These are phyloP conservation scores for Chlamydomonas eustigma DNA, from an alignment of 139 green algal species.

Conservation along the genomic window DNA sequence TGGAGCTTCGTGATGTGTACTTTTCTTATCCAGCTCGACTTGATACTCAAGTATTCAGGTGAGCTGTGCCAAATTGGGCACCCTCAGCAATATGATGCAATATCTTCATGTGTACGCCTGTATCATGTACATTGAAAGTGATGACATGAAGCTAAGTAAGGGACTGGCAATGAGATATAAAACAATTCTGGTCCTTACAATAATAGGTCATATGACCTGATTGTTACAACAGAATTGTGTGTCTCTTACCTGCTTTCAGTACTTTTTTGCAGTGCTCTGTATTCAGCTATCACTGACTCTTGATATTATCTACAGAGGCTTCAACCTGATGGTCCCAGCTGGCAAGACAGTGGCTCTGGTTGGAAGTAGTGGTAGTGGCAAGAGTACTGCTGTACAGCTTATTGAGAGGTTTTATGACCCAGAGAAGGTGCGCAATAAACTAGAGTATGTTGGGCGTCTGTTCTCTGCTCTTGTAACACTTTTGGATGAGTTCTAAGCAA, in stretches of 20 bases:
- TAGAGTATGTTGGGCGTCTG: background rate
- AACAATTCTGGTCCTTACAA: too few species aligned
- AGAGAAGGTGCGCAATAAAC: background rate
- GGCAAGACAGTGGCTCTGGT: constrained; percentile 88
- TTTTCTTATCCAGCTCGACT: constrained; percentile 79
- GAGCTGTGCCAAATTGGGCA: too few species aligned
- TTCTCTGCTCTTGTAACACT: background rate
- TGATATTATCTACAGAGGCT: constrained; percentile 9
- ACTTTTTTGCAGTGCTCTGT: too few species aligned
- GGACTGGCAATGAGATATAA: too few species aligned
- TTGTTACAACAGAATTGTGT: too few species aligned
- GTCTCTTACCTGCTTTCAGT: too few species aligned
- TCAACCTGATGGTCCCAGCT: constrained; percentile 35
- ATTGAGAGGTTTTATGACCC: constrained; percentile 93
- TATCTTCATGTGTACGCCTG: too few species aligned
- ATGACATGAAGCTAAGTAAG: too few species aligned
- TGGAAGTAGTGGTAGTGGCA: constrained; percentile 80
- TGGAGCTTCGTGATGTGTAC: constrained; percentile 59
- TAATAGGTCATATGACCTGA: too few species aligned
- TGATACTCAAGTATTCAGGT: constrained; percentile 47
- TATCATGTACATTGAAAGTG: too few species aligned
- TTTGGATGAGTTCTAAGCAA: background rate
- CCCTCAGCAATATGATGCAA: too few species aligned
- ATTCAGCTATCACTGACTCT: background rate
- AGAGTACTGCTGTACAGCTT: constrained; percentile 76